Conservation (phyloP, 2,329 filamentous ascomycete genomes). For the Trichoderma sp. region DNA sequence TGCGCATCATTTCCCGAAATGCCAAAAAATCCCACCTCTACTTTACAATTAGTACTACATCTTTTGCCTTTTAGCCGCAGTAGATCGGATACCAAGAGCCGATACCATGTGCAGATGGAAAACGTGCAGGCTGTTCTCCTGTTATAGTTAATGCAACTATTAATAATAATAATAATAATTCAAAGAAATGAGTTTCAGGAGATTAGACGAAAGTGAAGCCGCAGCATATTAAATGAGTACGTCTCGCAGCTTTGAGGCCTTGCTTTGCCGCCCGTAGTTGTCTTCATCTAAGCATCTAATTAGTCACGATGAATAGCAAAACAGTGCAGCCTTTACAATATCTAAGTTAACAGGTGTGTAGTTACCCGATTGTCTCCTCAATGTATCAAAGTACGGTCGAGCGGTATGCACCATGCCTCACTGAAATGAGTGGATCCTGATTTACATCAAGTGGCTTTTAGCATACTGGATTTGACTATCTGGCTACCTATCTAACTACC, state of each 20-base stretch:
- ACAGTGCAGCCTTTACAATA: background rate
- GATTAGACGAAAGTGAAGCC: background rate
- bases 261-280: too few species aligned
- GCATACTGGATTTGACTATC: background rate
- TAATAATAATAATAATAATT: background rate
- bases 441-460: background rate
- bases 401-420: background rate
- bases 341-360: background rate
- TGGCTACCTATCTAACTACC: background rate
- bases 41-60: background rate
- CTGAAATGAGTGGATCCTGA: background rate
- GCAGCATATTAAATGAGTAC: background rate
- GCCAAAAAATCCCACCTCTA: background rate
- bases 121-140: background rate
- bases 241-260: background rate
- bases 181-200: too few species aligned
- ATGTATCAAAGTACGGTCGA: background rate
- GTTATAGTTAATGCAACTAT: background rate
- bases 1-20: conserved; percentile 7
- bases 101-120: background rate
- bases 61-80: conserved; percentile 22
- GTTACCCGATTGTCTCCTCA: too few species aligned
- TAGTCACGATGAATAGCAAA: background rate
- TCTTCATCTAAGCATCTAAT: too few species aligned
- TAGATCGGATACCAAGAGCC: background rate